These are phyloP conservation scores for Flammula alnicola DNA, from an alignment of 1,284 basidiomycete species.

Conservation along the genomic window DNA sequence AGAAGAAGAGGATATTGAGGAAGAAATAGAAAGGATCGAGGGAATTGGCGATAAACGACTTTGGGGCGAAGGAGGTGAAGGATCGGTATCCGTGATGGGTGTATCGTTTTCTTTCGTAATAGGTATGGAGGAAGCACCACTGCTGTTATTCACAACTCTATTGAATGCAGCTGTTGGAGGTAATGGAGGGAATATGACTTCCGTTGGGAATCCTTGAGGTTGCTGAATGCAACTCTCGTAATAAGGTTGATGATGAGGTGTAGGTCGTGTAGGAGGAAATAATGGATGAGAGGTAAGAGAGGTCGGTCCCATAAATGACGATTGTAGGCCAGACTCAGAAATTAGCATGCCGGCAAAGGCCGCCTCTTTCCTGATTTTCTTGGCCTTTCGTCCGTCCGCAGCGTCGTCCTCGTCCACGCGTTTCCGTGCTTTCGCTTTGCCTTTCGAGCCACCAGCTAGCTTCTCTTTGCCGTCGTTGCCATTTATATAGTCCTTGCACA, in stretches of 20 bases:
- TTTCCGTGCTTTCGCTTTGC: conserved; percentile 40
- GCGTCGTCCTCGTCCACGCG: conserved; percentile 41
- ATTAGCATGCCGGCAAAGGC: conserved; percentile 18
- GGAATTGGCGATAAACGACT: conserved; percentile 26
- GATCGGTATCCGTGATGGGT: conserved; percentile 6
- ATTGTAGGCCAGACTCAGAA: conserved; percentile 26
- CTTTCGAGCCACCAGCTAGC: conserved; percentile 38
- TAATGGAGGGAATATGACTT: conserved; percentile 73
- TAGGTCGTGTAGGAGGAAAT: conserved; percentile 59
- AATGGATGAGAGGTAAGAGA: conserved; percentile 50
- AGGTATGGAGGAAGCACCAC: conserved; percentile 27
- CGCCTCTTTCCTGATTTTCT: conserved; percentile 50
- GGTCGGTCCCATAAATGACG: conserved; percentile 31
- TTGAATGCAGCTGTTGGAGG: conserved; percentile 44
- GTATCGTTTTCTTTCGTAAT: conserved; percentile 11
- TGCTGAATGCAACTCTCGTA: conserved; percentile 58
- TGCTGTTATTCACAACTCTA: conserved; percentile 28
- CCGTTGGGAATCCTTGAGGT: conserved; percentile 51
- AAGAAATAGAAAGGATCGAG: conserved; percentile 24
- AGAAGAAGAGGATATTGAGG: conserved; percentile 42
- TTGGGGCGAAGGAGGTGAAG: conserved; percentile 15
- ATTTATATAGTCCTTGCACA: conserved; percentile 66
- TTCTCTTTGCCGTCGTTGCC: conserved; percentile 46
- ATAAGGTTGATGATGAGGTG: conserved; percentile 71
- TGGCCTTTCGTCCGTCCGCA: conserved; percentile 45